Base-by-base conservation (phyloP, 306 rosid genomes). In the Spatholobus suberectus region DNA sequence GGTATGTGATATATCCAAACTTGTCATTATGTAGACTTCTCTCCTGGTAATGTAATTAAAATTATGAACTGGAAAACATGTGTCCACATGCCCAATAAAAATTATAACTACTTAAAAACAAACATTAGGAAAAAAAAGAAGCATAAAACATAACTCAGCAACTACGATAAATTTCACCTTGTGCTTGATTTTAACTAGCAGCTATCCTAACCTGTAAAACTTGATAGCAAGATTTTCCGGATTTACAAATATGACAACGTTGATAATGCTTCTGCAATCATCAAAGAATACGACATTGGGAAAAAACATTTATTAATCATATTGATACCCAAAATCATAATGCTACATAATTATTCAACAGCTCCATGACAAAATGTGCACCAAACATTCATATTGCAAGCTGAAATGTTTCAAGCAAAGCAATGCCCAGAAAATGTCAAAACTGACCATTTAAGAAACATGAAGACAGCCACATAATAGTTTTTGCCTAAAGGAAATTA, bases 251-350 rank as follows among this genome's bases (percentile, higher is more conserved):
- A 69, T 88, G 89, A 79, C 99, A 96, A 71, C 85, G 92, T 70
- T 85, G 94, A 83, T 67, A 78, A 87, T 96, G 99, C 75, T 96
- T 96, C 99, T 93, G 90, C 89, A 86, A 87, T 71, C 74, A 78
- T 49, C 77, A 90, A 79, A 90, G 58, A 66, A 63, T 69, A 13
- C 20, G 85, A 9, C 1, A 85, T 78, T 17, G 83, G 6, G 51
- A 86, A 62, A 72, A n/a, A 80, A 57, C 11, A 81, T 17, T 43
- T 41, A 47, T 73, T 34, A 69, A 81, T 65, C 73, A 63, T 35
- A 37, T 66, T 44, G 65, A 75, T 55, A 67, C 54, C 32, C 38
- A 20, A 73, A 32, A 77, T 59, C 51, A 76, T 46, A 34, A 38
- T 26, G 49, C 43, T 27, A 43, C 35, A 66, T 15, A 69, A 63